Percentiles rank a stretch among this genome's conserved stretches.
These are phyloP conservation scores for Bryoerythrophyllum caledonicum DNA, from an alignment of 225 moss, liverwort and hornwort species.

Conservation along the genomic window DNA sequence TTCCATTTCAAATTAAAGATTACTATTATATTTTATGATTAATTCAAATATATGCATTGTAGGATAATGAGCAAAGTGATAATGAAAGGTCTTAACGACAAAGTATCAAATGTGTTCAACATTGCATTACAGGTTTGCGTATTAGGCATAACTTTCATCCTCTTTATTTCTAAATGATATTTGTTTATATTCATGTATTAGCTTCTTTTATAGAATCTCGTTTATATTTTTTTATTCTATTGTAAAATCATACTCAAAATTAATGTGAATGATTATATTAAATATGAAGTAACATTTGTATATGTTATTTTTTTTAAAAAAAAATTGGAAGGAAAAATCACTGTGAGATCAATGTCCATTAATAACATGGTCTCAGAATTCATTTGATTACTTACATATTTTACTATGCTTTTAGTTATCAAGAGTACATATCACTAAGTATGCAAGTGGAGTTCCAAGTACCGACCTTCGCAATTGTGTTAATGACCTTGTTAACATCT, in stretches of 20 bases:
- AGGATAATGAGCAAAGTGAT: slow-evolving; percentile 66
- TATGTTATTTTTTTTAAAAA: no score
- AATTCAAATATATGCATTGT: background rate
- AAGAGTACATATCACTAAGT: slow-evolving; percentile 48
- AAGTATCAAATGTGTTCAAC: slow-evolving; percentile 79
- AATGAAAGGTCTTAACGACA: slow-evolving; percentile 72
- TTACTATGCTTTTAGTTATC: slow-evolving; percentile 43
- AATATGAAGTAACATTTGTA: accelerated
- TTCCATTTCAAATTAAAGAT: background rate
- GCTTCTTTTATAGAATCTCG: background rate
- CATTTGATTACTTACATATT: accelerated
- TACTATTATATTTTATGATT: background rate
- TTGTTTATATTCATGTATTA: background rate
- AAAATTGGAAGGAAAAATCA: no score
- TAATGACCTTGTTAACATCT: slow-evolving; percentile 58
- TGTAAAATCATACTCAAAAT: no score
- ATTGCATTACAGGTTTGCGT: slow-evolving; percentile 60
- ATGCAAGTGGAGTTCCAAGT: slow-evolving; percentile 53
- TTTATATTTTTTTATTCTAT: no score
- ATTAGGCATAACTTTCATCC: background rate
- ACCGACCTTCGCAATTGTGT: slow-evolving; percentile 67
- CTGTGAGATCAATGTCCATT: background rate
- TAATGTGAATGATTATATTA: no score
- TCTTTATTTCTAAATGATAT: background rate
- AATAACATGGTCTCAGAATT: background rate